Base-by-base conservation (phyloP, 768 basidiomycete species). In the Termitomyces sp. region DNA sequence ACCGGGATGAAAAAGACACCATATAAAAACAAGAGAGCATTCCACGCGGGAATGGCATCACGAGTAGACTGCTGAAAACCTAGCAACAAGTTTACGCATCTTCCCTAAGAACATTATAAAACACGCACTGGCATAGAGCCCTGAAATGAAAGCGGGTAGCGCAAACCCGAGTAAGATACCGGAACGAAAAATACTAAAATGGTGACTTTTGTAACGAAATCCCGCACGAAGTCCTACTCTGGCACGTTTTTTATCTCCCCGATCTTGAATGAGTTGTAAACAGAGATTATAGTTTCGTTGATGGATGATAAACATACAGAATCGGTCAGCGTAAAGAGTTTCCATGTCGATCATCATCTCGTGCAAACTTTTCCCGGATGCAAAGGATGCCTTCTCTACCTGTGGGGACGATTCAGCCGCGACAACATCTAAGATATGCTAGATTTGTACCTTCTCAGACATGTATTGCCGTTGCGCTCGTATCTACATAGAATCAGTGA, bases 171-270 rank as follows among this genome's bases (percentile, higher is more conserved):
- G 66, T 60, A 77, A 78, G 2, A 88, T 33, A 0, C 92, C 94
- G 0, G 90, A 85, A 46, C 88, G 78, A 66, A 92, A 92, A 0
- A 85, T 83, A 64, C 83, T 88, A 63, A 79, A 79, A 65, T 92
- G 84, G 59, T 90, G 86, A 7, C 78, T 85, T 63, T 80, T 87
- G 13, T 73, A 70, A 28, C 68, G 67, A 9, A 72, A 63, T 1
- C 75, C 74, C 4, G 81, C 78, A 48, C 92, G 82, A 28, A 98
- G 79, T 38, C 83, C 78, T 14, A 75, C 76, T 45, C 84, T 73
- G 0, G 96, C 94, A 59, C 78, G 84, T 71, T 94, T 98, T 65
- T 76, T 79, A 70, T 97, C 84, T 4, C 94, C 95, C 20, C 68
- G 69, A 26, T 74, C 83, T 58, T 84, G 47, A n/a, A 43, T 22